Base-by-base conservation (phyloP, 1,284 basidiomycete species). In the Sporisorium reilianum region DNA sequence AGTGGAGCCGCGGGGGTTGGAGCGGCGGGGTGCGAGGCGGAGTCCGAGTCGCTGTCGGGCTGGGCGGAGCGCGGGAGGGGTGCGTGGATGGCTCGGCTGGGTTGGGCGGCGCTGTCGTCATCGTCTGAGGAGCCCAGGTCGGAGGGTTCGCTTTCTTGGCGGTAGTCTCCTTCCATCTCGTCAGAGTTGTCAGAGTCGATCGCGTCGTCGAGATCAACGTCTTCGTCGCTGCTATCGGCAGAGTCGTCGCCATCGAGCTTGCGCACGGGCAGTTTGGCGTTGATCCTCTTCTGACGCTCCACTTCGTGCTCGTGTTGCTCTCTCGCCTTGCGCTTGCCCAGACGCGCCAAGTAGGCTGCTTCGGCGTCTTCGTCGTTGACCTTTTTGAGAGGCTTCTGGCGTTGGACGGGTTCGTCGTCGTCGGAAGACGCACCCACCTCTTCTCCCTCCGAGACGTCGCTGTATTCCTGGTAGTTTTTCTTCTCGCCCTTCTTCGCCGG, bases 31-130 rank as follows among this genome's bases (percentile, higher is more conserved):
- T 49, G 12, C 1, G 41, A 18, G 10, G 61, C 60, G 2, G 25
- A 41, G 12, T 73, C 74, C 14, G 68, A 36, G 36, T 63, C 59
- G 26, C 22, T 28, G 28, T 42, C 53, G 20, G 51, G 40, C 1
- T 22, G 51, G 42, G 34, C 36, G 34, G 49, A 14, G 8, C 22
- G 23, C 18, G 69, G 56, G 23, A 71, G 54, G 2, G 68, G 75
- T 3, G 55, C 56, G 44, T 77, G 75, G n/a, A 81, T 71, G 32
- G 75, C 79, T 32, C 79, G 78, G 40, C 64, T 73, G 16, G 57
- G 38, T 20, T 60, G 45, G 6, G 28, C 7, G 12, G 45, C 28
- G 20, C 38, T 9, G 3, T 66, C 71, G 26, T 67, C 52, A 20
- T 56, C 69, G n/a, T 44, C 60, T 0, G 57, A 53, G 0, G 49